phyloP scores from a whole-genome alignment of 2,329 filamentous ascomycete species.

The Coleophoma crateriformis region DNA sequence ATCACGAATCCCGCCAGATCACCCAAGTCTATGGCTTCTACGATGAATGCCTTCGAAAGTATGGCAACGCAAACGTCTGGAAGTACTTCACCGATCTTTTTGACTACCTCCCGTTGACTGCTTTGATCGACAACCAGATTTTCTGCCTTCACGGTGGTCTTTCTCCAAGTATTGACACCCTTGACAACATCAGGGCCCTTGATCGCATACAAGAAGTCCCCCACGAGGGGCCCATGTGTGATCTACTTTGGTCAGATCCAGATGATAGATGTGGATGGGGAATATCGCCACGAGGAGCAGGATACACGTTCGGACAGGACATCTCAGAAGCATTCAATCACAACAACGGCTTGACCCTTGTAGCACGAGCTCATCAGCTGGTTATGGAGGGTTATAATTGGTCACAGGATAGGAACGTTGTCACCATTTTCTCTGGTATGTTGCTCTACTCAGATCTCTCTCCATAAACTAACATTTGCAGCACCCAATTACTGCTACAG shows the following conservation, averaged over 20 bases:
- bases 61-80: conserved; percentile 98
- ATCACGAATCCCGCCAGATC: conserved; percentile 98
- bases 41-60: conserved; percentile 97
- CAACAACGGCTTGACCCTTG: conserved; percentile 94
- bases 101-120: conserved; percentile 94
- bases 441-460: conserved; percentile 6
- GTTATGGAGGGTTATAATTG: conserved; percentile 99
- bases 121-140: conserved; percentile 98
- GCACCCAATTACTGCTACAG: conserved; percentile 96
- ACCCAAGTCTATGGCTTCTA: conserved; percentile 99
- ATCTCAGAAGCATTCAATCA: conserved; percentile 99
- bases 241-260: conserved; percentile 95
- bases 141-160: conserved; percentile 97
- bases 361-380: conserved; percentile 93
- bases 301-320: conserved; percentile 94
- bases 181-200: conserved; percentile 91
- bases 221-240: conserved; percentile 97
- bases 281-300: conserved; percentile 88
- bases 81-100: conserved; percentile 99
- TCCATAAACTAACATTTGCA: conserved; percentile 29
- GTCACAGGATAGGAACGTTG: conserved; percentile 97
- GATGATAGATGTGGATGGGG: conserved; percentile 96
- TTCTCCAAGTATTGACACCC: conserved; percentile 90
- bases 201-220: conserved; percentile 98
- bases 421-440: conserved; percentile 95